These are phyloP conservation scores for Akanthomyces uredinophilus DNA, from an alignment of 2,329 filamentous ascomycete genomes.

Conservation along the genomic window DNA sequence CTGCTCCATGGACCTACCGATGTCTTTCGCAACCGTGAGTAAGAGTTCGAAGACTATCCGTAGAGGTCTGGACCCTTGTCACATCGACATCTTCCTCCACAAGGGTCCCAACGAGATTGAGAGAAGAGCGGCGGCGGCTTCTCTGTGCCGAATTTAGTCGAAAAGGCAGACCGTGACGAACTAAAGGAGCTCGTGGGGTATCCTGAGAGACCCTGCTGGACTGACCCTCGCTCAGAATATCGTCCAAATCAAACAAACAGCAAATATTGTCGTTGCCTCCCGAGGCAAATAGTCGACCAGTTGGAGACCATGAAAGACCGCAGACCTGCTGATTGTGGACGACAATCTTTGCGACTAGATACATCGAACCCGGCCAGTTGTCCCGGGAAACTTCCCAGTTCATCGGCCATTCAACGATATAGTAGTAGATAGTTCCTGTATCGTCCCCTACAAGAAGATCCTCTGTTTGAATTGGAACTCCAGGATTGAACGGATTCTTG, in stretches of 20 bases:
- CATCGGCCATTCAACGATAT: constrained; percentile 79
- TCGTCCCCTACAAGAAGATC: constrained; percentile 87
- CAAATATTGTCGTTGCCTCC: constrained; percentile 92
- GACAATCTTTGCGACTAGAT: constrained; percentile 67
- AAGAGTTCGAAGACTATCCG: constrained; percentile 42
- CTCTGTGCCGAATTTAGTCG: background rate
- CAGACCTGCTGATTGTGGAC: constrained; percentile 89
- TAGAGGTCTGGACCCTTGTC: constrained; percentile 24
- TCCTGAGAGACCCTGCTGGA: background rate
- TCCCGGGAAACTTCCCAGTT: constrained; percentile 57
- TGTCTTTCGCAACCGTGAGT: constrained; percentile 58
- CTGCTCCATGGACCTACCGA: constrained; percentile 73
- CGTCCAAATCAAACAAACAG: constrained; percentile 68
- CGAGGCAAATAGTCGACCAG: constrained; percentile 73
- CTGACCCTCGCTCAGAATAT: constrained; percentile 39
- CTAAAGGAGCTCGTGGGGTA: background rate
- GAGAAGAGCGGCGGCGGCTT: background rate
- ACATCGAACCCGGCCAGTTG: constrained; percentile 73
- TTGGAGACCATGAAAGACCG: constrained; percentile 79
- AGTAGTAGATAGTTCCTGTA: constrained; percentile 76
- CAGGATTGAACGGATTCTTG: constrained; percentile 41
- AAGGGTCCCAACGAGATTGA: background rate
- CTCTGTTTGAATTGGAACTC: constrained; percentile 60
- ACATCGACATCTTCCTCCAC: constrained; percentile 20
- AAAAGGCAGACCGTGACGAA: constrained; percentile 8